phyloP scores from a whole-genome alignment of 768 basidiomycete genomes.

The Clavaria fumosa region DNA sequence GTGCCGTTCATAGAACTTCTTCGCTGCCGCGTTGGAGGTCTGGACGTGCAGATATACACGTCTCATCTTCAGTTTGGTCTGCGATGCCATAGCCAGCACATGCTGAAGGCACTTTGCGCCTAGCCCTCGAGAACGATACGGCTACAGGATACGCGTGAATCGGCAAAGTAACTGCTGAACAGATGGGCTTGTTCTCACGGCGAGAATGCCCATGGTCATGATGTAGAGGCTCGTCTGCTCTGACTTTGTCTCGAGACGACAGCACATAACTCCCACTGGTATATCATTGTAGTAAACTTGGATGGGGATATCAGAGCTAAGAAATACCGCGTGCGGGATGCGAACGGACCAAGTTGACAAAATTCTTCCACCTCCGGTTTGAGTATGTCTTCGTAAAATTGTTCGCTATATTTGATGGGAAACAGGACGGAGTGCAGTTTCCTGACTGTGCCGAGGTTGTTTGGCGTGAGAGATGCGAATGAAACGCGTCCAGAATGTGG shows the following conservation, averaged over 20 bases:
- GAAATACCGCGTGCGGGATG: slow-evolving; percentile 1
- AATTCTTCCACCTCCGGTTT: slow-evolving; percentile 68
- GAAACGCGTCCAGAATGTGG: slow-evolving; percentile 40
- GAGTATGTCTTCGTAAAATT: slow-evolving; percentile 73
- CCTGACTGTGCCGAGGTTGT: slow-evolving; percentile 71
- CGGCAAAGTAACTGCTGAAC: slow-evolving; percentile 9
- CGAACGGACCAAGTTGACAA: slow-evolving; percentile 69
- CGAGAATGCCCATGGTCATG: slow-evolving; percentile 87
- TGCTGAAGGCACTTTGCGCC: slow-evolving; percentile 60
- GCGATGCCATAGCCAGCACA: slow-evolving; percentile 48
- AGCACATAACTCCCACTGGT: slow-evolving; percentile 78
- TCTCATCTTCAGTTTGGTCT: slow-evolving; percentile 44
- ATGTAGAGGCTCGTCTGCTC: slow-evolving; percentile 51
- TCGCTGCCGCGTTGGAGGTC: slow-evolving; percentile 62
- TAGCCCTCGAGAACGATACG: slow-evolving; percentile 68
- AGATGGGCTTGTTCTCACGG: slow-evolving; percentile 34
- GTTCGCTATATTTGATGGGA: slow-evolving; percentile 79
- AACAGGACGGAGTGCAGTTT: slow-evolving; percentile 66
- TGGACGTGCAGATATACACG: slow-evolving; percentile 80
- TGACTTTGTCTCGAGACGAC: slow-evolving; percentile 60
- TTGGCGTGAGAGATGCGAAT: slow-evolving; percentile 59
- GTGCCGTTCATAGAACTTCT: slow-evolving; percentile 69
- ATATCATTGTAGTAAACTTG: slow-evolving; percentile 88
- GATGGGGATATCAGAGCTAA: background rate
- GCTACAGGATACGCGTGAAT: slow-evolving; percentile 27